phyloP scores from a whole-genome alignment of 768 basidiomycete genomes.

The Pleurotus tuoliensis region DNA sequence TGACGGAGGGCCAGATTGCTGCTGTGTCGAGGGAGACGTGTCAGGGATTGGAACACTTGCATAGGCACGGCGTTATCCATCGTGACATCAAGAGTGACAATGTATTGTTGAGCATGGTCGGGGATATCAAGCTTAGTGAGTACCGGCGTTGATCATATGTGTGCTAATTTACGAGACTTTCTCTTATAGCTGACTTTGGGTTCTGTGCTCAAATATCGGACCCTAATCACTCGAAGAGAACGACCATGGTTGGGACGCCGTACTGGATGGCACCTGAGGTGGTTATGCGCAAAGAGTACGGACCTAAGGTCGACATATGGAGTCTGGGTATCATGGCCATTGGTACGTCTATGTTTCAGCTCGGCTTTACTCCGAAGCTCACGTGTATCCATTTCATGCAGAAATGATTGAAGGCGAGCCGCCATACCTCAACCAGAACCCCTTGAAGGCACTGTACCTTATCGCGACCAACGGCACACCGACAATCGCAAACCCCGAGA shows the following conservation, averaged over 20 bases:
- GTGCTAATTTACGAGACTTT: constrained; percentile 6
- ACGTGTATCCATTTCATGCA: constrained; percentile 23
- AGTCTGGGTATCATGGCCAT: constrained; percentile 95
- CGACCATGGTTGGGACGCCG: constrained; percentile 97
- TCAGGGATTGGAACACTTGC: constrained; percentile 92
- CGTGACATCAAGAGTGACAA: constrained; percentile 99
- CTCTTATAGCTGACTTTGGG: constrained; percentile 84
- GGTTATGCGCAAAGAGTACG: constrained; percentile 96
- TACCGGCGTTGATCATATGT: constrained; percentile 18
- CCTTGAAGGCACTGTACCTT: constrained; percentile 92
- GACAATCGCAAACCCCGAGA: constrained; percentile 86
- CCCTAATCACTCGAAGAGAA: constrained; percentile 84
- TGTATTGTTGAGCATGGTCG: constrained; percentile 85
- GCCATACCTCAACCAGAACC: constrained; percentile 94
- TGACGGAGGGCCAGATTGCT: constrained; percentile 98
- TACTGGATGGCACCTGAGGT: constrained; percentile 99
- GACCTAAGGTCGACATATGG: constrained; percentile 99
- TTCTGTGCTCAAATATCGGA: constrained; percentile 97
- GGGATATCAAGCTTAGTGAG: constrained; percentile 97
- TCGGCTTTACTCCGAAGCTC: background rate
- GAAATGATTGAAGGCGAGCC: constrained; percentile 99
- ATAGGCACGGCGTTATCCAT: constrained; percentile 96
- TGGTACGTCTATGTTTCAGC: constrained; percentile 44
- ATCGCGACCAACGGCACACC: constrained; percentile 99
- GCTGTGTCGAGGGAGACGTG: constrained; percentile 92